Evolutionary conservation across 805 yeast species (phyloP).

Genomic region (Saccharomycopsis selenospora): DNA sequence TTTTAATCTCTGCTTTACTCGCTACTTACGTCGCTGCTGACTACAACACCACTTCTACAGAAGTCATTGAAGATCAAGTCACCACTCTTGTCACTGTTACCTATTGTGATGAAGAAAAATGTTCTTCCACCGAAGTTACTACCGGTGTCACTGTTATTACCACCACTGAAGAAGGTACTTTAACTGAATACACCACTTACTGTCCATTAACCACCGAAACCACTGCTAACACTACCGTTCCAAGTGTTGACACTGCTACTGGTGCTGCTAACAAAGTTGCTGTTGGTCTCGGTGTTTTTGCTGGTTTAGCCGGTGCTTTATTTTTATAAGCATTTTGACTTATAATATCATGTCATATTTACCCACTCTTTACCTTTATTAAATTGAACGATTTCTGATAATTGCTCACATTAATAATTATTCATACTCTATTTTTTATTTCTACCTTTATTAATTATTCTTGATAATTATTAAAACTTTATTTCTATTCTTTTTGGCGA

Average conservation of each 20-base stretch:
- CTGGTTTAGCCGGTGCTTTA: not conserved
- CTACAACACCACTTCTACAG: slow-evolving; percentile 7
- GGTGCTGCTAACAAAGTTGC: not conserved
- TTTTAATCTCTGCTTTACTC: slow-evolving; percentile 3
- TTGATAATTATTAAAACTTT: too few species aligned
- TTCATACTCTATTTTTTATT: too few species aligned
- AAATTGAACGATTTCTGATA: too few species aligned
- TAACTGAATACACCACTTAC: slow-evolving; percentile 25
- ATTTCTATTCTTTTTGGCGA: too few species aligned
- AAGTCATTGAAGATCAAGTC: not conserved
- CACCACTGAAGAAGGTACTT: slow-evolving; percentile 22
- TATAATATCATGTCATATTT: too few species aligned
- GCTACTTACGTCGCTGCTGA: slow-evolving; percentile 4
- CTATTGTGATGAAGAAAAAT: slow-evolving; percentile 17
- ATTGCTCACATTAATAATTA: too few species aligned
- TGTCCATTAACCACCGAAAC: slow-evolving; percentile 25
- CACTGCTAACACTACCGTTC: not conserved
- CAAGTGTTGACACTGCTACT: not conserved
- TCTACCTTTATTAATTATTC: too few species aligned
- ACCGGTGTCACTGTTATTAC: slow-evolving; percentile 26
- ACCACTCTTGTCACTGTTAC: slow-evolving; percentile 21
- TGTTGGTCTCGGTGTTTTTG: not conserved
- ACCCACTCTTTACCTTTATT: too few species aligned
- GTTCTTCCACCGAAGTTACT: slow-evolving; percentile 21
- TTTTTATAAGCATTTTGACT: slow-evolving; percentile 1